These are phyloP conservation scores for Kappamyces sp. DNA, from an alignment of 192 early-diverging fungal genomes.

Conservation along the genomic window DNA sequence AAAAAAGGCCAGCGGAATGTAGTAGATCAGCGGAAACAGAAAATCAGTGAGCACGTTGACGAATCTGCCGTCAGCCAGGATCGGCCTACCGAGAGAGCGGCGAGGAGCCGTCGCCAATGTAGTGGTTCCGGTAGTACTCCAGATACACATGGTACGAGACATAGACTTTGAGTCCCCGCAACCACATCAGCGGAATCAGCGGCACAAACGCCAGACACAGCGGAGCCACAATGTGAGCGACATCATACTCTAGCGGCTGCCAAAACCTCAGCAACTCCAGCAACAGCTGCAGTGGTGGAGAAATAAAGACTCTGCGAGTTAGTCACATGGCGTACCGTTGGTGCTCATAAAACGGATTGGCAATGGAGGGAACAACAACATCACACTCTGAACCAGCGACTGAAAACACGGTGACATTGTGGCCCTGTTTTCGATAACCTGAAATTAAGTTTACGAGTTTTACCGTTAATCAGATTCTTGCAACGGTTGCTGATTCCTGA, in stretches of 20 bases:
- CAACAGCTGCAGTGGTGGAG: conserved; percentile 34
- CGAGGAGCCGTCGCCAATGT: conserved; percentile 25
- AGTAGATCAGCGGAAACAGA: conserved; percentile 36
- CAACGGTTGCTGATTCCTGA: conserved; percentile 50
- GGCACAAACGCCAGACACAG: conserved; percentile 34
- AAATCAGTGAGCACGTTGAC: conserved; percentile 31
- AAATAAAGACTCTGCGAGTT: conserved; percentile 37
- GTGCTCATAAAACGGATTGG: conserved; percentile 37
- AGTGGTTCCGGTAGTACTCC: conserved; percentile 41
- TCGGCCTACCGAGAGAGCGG: not conserved
- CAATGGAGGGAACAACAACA: conserved; percentile 27
- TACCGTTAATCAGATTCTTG: conserved; percentile 30
- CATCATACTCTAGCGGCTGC: conserved; percentile 35
- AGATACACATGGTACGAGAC: conserved; percentile 50
- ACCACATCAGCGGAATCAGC: conserved; percentile 32
- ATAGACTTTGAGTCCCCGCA: conserved; percentile 42
- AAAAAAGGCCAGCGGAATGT: conserved; percentile 36
- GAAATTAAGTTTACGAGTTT: conserved; percentile 14
- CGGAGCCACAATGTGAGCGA: conserved; percentile 42
- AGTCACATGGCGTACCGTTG: conserved; percentile 28
- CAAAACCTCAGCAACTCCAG: conserved; percentile 33
- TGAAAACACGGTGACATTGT: conserved; percentile 41
- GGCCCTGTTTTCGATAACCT: conserved; percentile 40
- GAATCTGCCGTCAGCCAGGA: conserved; percentile 14
- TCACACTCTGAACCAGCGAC: conserved; percentile 36